Conservation (phyloP, 441 rosid genomes). For the Populus hybrid region DNA sequence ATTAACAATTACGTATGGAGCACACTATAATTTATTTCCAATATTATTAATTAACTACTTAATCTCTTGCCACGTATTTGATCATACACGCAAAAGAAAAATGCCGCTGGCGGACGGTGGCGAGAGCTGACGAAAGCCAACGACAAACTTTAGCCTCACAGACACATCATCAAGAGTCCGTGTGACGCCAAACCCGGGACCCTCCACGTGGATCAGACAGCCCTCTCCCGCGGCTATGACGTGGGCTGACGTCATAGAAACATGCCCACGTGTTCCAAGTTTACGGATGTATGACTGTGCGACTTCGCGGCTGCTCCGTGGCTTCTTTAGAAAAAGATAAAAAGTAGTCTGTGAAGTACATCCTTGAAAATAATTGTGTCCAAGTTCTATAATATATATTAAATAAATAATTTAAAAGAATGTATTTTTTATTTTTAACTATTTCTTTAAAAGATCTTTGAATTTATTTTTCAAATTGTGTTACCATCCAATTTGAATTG, state of each 20-base stretch:
- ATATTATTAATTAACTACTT: background rate
- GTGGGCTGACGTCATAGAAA: background rate
- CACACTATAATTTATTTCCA: background rate
- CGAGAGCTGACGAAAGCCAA: slow-evolving; percentile 7
- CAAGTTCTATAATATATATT: background rate
- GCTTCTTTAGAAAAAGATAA: background rate
- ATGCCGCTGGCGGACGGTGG: slow-evolving; percentile 26
- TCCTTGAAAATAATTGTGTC: background rate
- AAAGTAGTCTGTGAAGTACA: background rate
- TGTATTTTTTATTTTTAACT: too few species aligned
- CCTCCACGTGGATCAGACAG: slow-evolving; percentile 21
- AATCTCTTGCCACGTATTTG: background rate
- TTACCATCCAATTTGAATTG: background rate
- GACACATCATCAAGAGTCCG: slow-evolving; percentile 17
- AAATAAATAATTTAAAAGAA: too few species aligned
- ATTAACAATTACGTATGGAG: background rate
- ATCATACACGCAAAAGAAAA: background rate
- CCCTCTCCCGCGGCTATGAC: background rate
- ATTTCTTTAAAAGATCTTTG: too few species aligned
- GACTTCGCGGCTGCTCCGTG: background rate
- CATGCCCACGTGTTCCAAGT: background rate
- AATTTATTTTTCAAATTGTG: background rate
- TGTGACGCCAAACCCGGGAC: slow-evolving; percentile 11
- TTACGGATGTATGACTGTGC: background rate
- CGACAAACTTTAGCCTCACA: background rate